Conservation (phyloP, 23 red algal species). For the Gracilaria domingensis region DNA sequence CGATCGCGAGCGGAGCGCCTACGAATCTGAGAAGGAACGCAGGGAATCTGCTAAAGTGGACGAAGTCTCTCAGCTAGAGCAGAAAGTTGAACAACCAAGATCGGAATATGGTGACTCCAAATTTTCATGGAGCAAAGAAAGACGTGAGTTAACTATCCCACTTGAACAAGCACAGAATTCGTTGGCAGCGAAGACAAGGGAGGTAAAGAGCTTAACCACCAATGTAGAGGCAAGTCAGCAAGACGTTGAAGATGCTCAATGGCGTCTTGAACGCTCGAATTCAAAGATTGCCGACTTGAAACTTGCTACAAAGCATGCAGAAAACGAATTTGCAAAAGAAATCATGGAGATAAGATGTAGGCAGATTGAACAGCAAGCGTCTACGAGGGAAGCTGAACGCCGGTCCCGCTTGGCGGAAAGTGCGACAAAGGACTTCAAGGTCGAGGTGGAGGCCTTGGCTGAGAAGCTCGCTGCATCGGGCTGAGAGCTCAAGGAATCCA, state of each 20-base stretch:
- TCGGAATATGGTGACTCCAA: constrained; percentile 31
- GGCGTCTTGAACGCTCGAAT: constrained; percentile 57
- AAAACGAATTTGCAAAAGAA: constrained; percentile 34
- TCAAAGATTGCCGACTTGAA: constrained; percentile 56
- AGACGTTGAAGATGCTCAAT: constrained; percentile 61
- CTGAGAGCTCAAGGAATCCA: too few species aligned
- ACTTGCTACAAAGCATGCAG: constrained; percentile 21
- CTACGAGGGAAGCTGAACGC: constrained; percentile 39
- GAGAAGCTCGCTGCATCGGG: constrained; percentile 44
- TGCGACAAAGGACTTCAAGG: constrained; percentile 31
- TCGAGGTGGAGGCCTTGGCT: constrained; percentile 34
- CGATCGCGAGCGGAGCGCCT: constrained; percentile 26
- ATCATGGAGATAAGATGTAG: constrained; percentile 32
- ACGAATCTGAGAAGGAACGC: too few species aligned
- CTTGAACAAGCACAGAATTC: constrained; percentile 56
- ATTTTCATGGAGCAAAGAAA: constrained; percentile 23
- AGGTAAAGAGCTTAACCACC: too few species aligned
- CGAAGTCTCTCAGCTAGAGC: too few species aligned
- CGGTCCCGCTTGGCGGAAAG: constrained; percentile 37
- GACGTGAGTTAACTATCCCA: constrained; percentile 29
- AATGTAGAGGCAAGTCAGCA: too few species aligned
- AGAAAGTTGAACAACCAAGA: constrained; percentile 3
- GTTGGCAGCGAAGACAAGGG: constrained; percentile 30
- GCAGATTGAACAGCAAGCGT: constrained; percentile 23
- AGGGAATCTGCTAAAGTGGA: too few species aligned